phyloP scores from a whole-genome alignment of 495 filamentous ascomycete species.

The Penicillium alfredii region DNA sequence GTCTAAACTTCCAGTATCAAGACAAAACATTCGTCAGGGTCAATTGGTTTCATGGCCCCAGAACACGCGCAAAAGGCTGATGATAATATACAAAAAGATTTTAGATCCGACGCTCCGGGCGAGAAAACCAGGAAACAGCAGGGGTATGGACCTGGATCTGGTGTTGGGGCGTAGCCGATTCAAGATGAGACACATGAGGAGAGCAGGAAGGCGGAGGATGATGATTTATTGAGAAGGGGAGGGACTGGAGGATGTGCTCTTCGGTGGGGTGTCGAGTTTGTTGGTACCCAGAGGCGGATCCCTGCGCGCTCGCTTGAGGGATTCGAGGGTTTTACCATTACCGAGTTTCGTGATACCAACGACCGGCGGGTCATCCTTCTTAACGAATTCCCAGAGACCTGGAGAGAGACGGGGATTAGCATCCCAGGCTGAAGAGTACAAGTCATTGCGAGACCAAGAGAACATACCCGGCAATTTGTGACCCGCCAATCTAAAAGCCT shows the following conservation, averaged over 20 bases:
- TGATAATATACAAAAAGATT: slow-evolving; percentile 40
- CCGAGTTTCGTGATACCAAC: slow-evolving; percentile 91
- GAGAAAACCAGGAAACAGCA: slow-evolving; percentile 47
- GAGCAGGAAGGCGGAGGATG: slow-evolving; percentile 5
- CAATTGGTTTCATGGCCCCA: slow-evolving; percentile 8
- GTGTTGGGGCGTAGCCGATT: slow-evolving; percentile 46
- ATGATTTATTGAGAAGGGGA: slow-evolving; percentile 36
- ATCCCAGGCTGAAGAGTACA: slow-evolving; percentile 1
- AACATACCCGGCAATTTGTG: slow-evolving; percentile 88
- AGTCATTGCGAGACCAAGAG: neutral
- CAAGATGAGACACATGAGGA: slow-evolving; percentile 10
- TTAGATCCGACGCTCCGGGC: slow-evolving; percentile 30
- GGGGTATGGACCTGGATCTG: slow-evolving; percentile 55
- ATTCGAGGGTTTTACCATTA: slow-evolving; percentile 71
- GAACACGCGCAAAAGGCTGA: slow-evolving; percentile 32
- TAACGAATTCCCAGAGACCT: slow-evolving; percentile 93
- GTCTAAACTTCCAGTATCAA: slow-evolving; percentile 30
- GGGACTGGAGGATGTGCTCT: slow-evolving; percentile 34
- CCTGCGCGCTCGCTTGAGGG: slow-evolving; percentile 68
- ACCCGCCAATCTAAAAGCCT: slow-evolving; percentile 90
- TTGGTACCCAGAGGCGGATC: slow-evolving; percentile 50
- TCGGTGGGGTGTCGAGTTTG: slow-evolving; percentile 27
- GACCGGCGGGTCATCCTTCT: slow-evolving; percentile 82
- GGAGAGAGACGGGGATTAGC: slow-evolving; percentile 18
- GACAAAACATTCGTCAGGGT: slow-evolving; percentile 18